Base-by-base conservation (phyloP, 2,329 filamentous ascomycete species). In the Microsporum canis region DNA sequence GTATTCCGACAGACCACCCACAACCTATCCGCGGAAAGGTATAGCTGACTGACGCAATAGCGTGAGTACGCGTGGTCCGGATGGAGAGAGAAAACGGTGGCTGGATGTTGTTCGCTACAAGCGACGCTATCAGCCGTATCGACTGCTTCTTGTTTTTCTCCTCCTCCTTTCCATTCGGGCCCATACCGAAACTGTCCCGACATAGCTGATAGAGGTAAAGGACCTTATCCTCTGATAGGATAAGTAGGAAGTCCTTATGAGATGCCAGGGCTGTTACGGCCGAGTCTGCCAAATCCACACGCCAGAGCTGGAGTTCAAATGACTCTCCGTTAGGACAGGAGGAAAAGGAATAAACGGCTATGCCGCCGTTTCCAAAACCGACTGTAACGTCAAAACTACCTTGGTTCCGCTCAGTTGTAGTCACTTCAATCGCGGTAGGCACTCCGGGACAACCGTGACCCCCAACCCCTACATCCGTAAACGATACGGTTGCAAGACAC, bases 1-100 rank as follows among this genome's bases (percentile, higher is more conserved):
- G 92, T n/a, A 97, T 83, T 1, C 91, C 91, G 14, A 96, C 82
- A 5, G 88, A 91, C 89, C 91, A 96, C 33, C 91, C 91, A 49
- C 84, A 85, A 2, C 86, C 79, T 66, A 85, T 84, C 1, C 88
- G 88, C 14, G 87, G 85, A 65, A 95, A 84, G 0, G 89, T 88
- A 71, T 95, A 96, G 0, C 89, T 91, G 62, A 96, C 88, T 0
- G 89, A 91, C 1, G 89, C 88, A n/a, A 90, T 82, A 17, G 89
- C 82, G 8, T 82, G 82, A 2, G 78, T 76, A 0, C 82, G 71
- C 12, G 84, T 84, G 31, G 79, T 82, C n/a, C 91, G 84, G 41
- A 97, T 82, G 0, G 89, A 92, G n/a, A 96, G 76, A 0, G 90
- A 89, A 7, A 95, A 77, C 1, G 91, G 91, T 2, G 87, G 82